Conservation (phyloP, 495 filamentous ascomycete genomes). For the Cenococcum geophilum region DNA sequence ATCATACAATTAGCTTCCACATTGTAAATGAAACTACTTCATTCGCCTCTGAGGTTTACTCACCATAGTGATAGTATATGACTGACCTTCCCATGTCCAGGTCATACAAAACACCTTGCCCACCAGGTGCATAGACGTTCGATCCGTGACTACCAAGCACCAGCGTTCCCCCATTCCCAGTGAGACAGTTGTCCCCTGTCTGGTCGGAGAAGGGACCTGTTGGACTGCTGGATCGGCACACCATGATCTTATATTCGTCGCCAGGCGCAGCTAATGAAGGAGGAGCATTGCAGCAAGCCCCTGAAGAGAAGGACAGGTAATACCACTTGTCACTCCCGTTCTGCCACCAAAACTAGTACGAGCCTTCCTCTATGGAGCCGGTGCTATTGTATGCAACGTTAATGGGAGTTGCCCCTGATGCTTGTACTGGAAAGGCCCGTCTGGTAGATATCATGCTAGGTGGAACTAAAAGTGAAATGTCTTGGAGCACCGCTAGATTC, state of each 20-base stretch:
- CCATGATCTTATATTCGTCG: conserved; percentile 59
- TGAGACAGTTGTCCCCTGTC: not conserved
- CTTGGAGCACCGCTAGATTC: conserved; percentile 38
- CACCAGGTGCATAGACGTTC: conserved; percentile 4
- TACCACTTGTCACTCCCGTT: conserved; percentile 36
- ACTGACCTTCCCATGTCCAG: not conserved
- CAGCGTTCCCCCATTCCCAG: not conserved
- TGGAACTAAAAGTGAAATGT: conserved; percentile 61
- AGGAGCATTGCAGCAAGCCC: conserved; percentile 54
- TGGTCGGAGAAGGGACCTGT: conserved; percentile 1
- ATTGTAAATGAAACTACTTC: no score
- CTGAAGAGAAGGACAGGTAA: conserved; percentile 60
- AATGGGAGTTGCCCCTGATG: conserved; percentile 30
- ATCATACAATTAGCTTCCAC: not conserved
- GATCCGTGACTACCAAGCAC: not conserved
- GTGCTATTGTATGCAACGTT: conserved; percentile 52
- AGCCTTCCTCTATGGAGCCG: conserved; percentile 27
- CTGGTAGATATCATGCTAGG: conserved; percentile 62
- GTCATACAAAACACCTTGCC: conserved; percentile 6
- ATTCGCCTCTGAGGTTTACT: not conserved
- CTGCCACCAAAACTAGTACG: conserved; percentile 35
- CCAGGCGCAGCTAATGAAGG: conserved; percentile 45
- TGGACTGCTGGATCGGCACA: conserved; percentile 46
- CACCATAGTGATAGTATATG: conserved; percentile 7
- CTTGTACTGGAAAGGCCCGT: conserved; percentile 43